Base-by-base conservation (phyloP, 1,284 basidiomycete genomes). In the Boletus calvinii region DNA sequence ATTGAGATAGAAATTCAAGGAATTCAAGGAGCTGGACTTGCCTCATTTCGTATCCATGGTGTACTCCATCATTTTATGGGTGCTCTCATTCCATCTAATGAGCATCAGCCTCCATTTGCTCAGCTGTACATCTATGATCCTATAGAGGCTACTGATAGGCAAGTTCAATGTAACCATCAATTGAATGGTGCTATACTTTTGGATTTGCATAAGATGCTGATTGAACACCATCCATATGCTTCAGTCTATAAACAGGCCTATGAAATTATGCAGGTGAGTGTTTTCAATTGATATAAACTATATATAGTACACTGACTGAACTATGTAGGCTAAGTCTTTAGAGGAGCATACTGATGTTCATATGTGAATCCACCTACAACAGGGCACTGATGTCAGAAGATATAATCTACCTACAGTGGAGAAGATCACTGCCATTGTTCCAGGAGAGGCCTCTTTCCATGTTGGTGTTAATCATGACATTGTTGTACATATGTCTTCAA, bases 51-150 rank as follows among this genome's bases (percentile, higher is more conserved):
- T 0, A 69, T 78, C 22, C 64, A 63, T 53, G 75, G 74, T 0
- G 60, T 72, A 37, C 66, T 78, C 0, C 56, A 63, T 43, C 74
- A 78, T 60, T 44, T 49, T 0, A 56, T 66, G 44, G 72, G 72
- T 1, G 38, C 69, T 17, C 60, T 77, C 1, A 22, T 61, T 0
- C 69, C 73, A 15, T n/a, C 48, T 1, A 38, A 56, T 15, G 63
- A 50, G 7, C 8, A 8, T 1, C 30, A 59, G 1, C 66, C 72
- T 0, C 24, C 45, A 0, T 77, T 70, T 64, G 68, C 71, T 2
- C 74, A 78, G 39, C 62, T 77, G 0, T 76, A 76, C 46, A 64
- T 74, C 2, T 62, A 69, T 60, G 68, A 77, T 58, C 62, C 69
- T n/a, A 6, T 34, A 55, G 0, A 55, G 10, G 71, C 71, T 4